Evolutionary conservation across 108 stramenopile species (phyloP), one percentile per base, ranked within the genome.

Genomic region (Cylindrotheca fusiformis): DNA sequence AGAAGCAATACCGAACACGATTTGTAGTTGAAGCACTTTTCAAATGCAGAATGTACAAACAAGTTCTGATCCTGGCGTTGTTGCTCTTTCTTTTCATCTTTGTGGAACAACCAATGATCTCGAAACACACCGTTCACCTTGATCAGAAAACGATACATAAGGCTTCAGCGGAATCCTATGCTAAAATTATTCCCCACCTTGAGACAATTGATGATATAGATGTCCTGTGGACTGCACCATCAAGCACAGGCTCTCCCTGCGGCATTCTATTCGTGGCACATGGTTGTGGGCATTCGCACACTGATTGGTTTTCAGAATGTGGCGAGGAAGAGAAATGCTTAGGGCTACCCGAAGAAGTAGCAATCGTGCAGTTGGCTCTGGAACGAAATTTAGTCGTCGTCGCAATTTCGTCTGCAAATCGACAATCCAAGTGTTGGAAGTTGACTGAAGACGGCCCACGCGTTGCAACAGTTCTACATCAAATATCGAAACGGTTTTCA

Each of bases 341-440:
- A 6, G 74, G 74, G 1, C 32, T 75, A 44, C 74, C 74, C 8
- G 74, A 75, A 52, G 74, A 75, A 64, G 52, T 25, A 5, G 74
- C 67, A 27, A 75, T 75, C 48, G 67, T 75, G 0, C 24, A 68
- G 32, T 51, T 63, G 8, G 74, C 67, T 17, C 33, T 68, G 46
- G 62, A 68, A 29, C 71, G 53, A 25, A 54, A 51, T 44, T 54
- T 75, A 6, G 32, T 65, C 29, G 67, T 68, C 3, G 58, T 68
- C n/a, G 67, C 56, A 2, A 21, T 58, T 12, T 66, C 64, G 19
- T 60, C 61, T 24, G n/a, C 17, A 10, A 51, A 75, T 48, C 56
- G 67, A 8, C 5, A 19, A 24, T 41, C 31, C 31, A 68, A 68
- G 51, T 75, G 74, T 46, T 75, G 74, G 74, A 25, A 23, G 33